Base-by-base conservation (phyloP, 2,329 filamentous ascomycete species). In the Epichloe uncinata region DNA sequence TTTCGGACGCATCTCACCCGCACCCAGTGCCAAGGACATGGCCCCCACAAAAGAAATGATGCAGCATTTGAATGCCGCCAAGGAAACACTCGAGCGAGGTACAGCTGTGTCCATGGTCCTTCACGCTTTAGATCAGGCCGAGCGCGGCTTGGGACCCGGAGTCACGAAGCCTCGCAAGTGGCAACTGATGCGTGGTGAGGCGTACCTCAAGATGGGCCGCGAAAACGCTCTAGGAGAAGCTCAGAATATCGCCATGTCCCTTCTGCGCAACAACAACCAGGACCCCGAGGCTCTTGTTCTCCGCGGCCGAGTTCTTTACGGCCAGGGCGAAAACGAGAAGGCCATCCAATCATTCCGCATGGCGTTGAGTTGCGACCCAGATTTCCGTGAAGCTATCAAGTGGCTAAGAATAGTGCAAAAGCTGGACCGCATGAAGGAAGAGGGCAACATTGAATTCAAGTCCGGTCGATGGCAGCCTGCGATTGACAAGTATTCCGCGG, bases 251-350 rank as follows among this genome's bases (percentile, higher is more conserved):
- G 89, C 89, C 59, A 95, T 96, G 80, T 79, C 79, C 3, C 69
- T 98, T 58, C 74, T 98, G 54, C 81, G 93, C 48, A 75, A 78
- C 62, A 97, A 97, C 71, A 88, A 75, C 65, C 85, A 91, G 63
- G 93, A 98, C 61, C 90, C 93, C 2, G 93, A 98, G 69, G 93
- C 91, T 1, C 73, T 98, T 55, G 87, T 96, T 5, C 78, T 98
- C 47, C 81, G 91, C 45, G 93, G 91, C 22, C 81, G 89, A 55
- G 85, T 88, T 15, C 76, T 95, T 46, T 97, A 97, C 61, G 84
- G 82, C 4, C 87, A 93, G 64, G 93, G 93, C 33, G 93, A 98
- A 58, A 95, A 95, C 61, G 87, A 94, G 2, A 95, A 96, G 74
- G 91, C 93, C 2, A 78, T 95, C 42, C 86, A 91, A 63, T 87